Base-by-base conservation (phyloP, 176 grass and related monocot species). In the Coix lacrymajobi region DNA sequence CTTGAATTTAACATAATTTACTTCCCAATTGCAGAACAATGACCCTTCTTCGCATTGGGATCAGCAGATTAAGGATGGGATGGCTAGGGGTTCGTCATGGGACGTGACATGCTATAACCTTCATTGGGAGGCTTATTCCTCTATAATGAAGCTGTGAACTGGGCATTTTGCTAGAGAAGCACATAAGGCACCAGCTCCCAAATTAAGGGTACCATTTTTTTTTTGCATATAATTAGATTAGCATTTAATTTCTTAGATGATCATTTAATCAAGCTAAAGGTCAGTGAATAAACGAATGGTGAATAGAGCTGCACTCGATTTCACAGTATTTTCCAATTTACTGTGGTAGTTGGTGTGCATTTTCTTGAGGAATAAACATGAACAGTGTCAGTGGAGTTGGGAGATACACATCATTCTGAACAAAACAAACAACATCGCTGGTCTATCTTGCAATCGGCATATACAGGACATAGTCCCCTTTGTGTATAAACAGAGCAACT, bases 71-170 rank as follows among this genome's bases (percentile, higher is more conserved):
- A 94, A 77, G 74, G 79, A 94, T 86, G 79, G 69, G 58, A 78
- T 94, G 75, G 44, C 29, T 51, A 88, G 86, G 44, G 56, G 85
- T 81, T 84, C 88, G 46, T 83, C 79, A 64, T 84, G 83, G 86
- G 83, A 91, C 12, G 26, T 83, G 8, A 76, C 86, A 45, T 94
- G 88, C 70, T 80, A 85, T 62, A 79, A 81, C 45, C 52, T 88
- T 78, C 88, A 94, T 71, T 72, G 69, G 75, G 71, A 85, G 15
- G 83, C 83, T 31, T 91, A 94, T 81, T 87, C 79, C 64, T 78
- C 15, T 75, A 22, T 81, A 51, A 88, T 62, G 70, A 85, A 86
- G 24, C 77, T 84, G 25, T 94, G 54, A 88, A 75, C 33, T 31
- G 32, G 38, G 14, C 76, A 71, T 46, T 11, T 11, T 62, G 20